Conservation (phyloP, 2,329 filamentous ascomycete genomes). For the Pseudonectria buxi region DNA sequence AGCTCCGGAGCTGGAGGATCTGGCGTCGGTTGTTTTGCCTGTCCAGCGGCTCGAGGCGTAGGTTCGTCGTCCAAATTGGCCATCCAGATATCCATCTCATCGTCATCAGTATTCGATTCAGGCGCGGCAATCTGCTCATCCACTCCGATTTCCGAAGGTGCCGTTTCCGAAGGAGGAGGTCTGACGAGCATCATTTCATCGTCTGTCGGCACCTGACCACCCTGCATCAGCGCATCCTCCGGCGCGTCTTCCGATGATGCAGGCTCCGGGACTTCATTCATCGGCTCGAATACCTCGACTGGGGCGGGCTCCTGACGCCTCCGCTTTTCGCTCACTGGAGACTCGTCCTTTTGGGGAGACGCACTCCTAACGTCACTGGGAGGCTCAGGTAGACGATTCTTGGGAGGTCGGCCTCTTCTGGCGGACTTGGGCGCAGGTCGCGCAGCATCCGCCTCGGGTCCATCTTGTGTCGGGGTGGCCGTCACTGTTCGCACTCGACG, state of each 20-base stretch:
- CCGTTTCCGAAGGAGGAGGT: constrained; percentile 8
- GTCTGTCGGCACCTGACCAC: constrained; percentile 15
- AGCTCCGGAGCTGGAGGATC: constrained; percentile 9
- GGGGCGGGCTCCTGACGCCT: constrained; percentile 19
- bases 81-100: constrained; percentile 42
- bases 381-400: constrained; percentile 20
- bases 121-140: too few relatives aligned
- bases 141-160: constrained; percentile 15
- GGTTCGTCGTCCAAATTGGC: constrained; percentile 32
- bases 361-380: too few relatives aligned
- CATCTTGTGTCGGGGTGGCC: constrained; percentile 21
- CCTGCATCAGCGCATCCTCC: background rate
- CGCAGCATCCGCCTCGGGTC: constrained; percentile 12
- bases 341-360: too few relatives aligned
- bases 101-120: constrained; percentile 15
- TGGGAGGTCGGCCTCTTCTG: constrained; percentile 25
- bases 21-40: constrained; percentile 6
- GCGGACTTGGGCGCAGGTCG: constrained; percentile 27
- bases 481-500: constrained; percentile 27
- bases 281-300: constrained; percentile 21
- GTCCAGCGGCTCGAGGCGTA: constrained; percentile 26
- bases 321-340: too few relatives aligned
- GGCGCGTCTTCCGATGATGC: background rate
- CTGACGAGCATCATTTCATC: constrained; percentile 24
- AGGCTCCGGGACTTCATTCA: constrained; percentile 13